Conservation (phyloP, 1,139 yeast genomes). For the Suhomyces chickasaworum region DNA sequence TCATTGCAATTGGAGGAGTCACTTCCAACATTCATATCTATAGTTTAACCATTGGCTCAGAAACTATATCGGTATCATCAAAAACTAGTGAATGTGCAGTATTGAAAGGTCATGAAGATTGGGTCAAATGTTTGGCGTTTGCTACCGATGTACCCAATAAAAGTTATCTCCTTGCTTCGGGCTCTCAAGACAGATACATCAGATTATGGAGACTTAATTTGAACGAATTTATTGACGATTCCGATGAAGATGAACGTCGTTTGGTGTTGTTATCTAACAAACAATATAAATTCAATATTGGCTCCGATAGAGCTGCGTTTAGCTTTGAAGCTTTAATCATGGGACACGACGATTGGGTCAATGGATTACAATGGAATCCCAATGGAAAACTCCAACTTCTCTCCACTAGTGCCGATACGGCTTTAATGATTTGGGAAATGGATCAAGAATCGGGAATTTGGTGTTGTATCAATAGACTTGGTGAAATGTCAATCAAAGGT, state of each 20-base stretch:
- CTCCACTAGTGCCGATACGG: conserved; percentile 92
- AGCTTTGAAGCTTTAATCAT: conserved; percentile 89
- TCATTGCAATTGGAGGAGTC: conserved; percentile 87
- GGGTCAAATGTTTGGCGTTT: conserved; percentile 78
- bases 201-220: conserved; percentile 77
- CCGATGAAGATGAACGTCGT: conserved; percentile 57
- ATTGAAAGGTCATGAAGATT: conserved; percentile 88
- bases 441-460: conserved; percentile 87
- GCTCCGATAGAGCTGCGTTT: conserved; percentile 49
- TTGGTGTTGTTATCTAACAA: conserved; percentile 63
- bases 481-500: conserved; percentile 93
- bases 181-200: conserved; percentile 87
- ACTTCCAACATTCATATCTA: conserved; percentile 58
- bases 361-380: conserved; percentile 82
- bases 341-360: conserved; percentile 99
- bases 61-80: conserved; percentile 25
- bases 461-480: conserved; percentile 79
- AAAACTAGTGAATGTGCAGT: conserved; percentile 47
- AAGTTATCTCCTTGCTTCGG: conserved; percentile 70
- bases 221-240: conserved; percentile 57
- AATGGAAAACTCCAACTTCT: conserved; percentile 56
- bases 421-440: conserved; percentile 95
- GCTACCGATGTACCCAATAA: conserved; percentile 51
- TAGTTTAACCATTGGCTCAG: conserved; percentile 35
- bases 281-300: conserved; percentile 57